Percentiles rank a stretch among this genome's conserved stretches.
Evolutionary conservation across 139 green algal genomes (phyloP).

Genomic region (Raphidocelis subcapitata): DNA sequence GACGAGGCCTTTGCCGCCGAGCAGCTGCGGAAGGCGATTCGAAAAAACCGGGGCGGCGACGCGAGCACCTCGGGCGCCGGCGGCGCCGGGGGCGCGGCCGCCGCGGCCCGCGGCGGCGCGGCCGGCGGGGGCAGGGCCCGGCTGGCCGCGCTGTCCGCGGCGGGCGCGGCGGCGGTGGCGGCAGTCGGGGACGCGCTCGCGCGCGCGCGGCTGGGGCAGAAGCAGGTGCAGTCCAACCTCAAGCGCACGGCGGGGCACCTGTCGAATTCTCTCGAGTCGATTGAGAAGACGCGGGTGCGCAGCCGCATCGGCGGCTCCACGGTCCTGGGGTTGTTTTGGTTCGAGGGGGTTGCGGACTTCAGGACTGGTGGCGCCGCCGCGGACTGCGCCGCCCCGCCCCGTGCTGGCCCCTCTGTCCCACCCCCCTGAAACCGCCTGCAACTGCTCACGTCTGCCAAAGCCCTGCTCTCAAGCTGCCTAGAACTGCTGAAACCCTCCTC

Average conservation of each 20-base stretch:
- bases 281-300: conserved; percentile 18
- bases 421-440: too few relatives aligned
- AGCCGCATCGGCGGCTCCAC: too few relatives aligned
- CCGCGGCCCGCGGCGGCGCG: not conserved
- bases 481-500: too few relatives aligned
- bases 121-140: not conserved
- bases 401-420: not conserved
- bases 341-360: too few relatives aligned
- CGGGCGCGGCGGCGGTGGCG: conserved; percentile 41
- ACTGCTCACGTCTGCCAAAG: too few relatives aligned
- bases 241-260: conserved; percentile 14
- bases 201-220: conserved; percentile 42
- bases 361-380: too few relatives aligned
- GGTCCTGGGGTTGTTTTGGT: too few relatives aligned
- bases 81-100: not conserved
- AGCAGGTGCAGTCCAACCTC: conserved; percentile 29
- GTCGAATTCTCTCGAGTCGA: conserved; percentile 16
- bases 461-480: too few relatives aligned
- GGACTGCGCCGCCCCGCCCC: not conserved
- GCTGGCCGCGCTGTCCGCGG: too few relatives aligned
- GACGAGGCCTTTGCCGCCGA: conserved; percentile 57
- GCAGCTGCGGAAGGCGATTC: conserved; percentile 69
- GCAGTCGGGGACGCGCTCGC: conserved; percentile 48
- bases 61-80: not conserved
- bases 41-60: conserved; percentile 10